Percentiles rank a stretch among this genome's conserved stretches.
Evolutionary conservation across 768 basidiomycete genomes (phyloP).

Genomic region (Ramaria rubella): DNA sequence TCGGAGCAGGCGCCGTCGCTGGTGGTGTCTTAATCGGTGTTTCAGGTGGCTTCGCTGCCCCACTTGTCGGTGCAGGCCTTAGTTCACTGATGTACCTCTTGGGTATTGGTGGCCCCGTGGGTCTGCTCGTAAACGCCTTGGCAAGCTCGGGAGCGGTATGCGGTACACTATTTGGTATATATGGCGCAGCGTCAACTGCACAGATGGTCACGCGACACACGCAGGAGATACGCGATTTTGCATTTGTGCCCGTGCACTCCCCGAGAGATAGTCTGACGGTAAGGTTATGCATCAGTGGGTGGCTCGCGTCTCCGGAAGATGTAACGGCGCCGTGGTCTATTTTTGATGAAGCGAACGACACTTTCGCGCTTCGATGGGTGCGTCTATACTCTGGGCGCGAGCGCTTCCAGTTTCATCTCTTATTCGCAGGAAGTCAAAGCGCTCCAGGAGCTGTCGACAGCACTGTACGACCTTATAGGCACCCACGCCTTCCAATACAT

Average conservation of each 20-base stretch:
- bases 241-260: conserved; percentile 39
- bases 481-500: conserved; percentile 46
- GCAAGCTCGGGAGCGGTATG: conserved; percentile 51
- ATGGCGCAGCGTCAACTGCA: conserved; percentile 44
- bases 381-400: conserved; percentile 9
- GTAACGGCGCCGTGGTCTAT: conserved; percentile 48
- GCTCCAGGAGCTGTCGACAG: conserved; percentile 41
- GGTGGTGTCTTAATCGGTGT: conserved; percentile 51
- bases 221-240: conserved; percentile 46
- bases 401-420: background rate
- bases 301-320: conserved; percentile 40
- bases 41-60: conserved; percentile 55
- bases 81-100: conserved; percentile 42
- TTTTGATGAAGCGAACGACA: conserved; percentile 39
- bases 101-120: conserved; percentile 46
- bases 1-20: conserved; percentile 46
- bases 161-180: conserved; percentile 52
- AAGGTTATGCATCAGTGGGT: conserved; percentile 50
- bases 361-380: conserved; percentile 54
- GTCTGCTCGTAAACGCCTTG: conserved; percentile 45
- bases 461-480: conserved; percentile 38
- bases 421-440: conserved; percentile 46
- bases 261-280: conserved; percentile 40
- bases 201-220: conserved; percentile 46
- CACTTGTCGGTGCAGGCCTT: conserved; percentile 49